Evolutionary conservation across 1,139 yeast species (phyloP), one percentile per base, ranked within the genome.

Genomic region (Magnusiomyces ingens): DNA sequence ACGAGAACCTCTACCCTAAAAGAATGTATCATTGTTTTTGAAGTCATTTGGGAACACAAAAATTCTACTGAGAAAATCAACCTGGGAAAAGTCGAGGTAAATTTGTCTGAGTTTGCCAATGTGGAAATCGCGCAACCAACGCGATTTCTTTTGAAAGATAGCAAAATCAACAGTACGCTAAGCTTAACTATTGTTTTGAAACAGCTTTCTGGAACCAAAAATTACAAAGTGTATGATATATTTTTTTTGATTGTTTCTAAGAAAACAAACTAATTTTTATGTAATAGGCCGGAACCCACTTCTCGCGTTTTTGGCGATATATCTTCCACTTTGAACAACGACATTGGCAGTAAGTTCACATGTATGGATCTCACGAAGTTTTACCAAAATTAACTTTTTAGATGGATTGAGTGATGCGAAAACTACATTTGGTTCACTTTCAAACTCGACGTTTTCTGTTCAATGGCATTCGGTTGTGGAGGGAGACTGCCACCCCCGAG

Each of bases 141-240:
- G 54, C 78, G 84, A 59, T 88, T 85, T 62, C 70, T 91, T 52
- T 71, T 91, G 48, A 84, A 84, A 60, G 79, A 87, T 40, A 84
- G 95, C 11, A 88, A 88, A 61, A 82, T 91, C 21, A 91, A 93
- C 67, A 84, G 95, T 3, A 84, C 90, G 45, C 69, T 88, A 46
- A 82, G 78, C 62, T 75, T 72, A 53, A 70, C 69, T 66, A 74
- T 76, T 59, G 78, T 65, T 65, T 76, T 67, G 67, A 76, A 61
- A 60, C 75, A 77, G 50, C 56, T 73, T 1, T 69, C 77, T 49
- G 84, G 84, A 3, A 67, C 69, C 11, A 56, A 64, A 1, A 70
- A 68, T 47, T 75, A 64, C 52, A 55, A 58, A 38, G 64, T 69
- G 55, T 54, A 32, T 35, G 54, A 5, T 36, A 44, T 43, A 43